Percentiles rank a stretch among this genome's conserved stretches.
These are phyloP conservation scores for Fusarium neocosmosporiellum DNA, from an alignment of 2,329 filamentous ascomycete genomes.

Conservation along the genomic window DNA sequence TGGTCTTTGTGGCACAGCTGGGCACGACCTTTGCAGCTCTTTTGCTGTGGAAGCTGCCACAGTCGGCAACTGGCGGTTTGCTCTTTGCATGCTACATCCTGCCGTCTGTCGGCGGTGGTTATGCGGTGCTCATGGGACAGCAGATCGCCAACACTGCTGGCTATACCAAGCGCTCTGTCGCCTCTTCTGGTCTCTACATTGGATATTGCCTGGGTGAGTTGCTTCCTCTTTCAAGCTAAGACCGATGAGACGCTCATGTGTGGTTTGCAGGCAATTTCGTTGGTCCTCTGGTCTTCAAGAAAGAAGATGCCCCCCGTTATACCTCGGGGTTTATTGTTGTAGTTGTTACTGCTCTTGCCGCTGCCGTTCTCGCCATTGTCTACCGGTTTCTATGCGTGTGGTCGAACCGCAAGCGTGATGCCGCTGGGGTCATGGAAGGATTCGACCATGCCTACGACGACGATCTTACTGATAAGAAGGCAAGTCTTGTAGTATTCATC, in stretches of 20 bases:
- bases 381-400: constrained; percentile 58
- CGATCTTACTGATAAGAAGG: constrained; percentile 59
- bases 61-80: constrained; percentile 49
- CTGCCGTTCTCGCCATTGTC: constrained; percentile 50
- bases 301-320: constrained; percentile 53
- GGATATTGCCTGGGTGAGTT: constrained; percentile 60
- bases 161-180: constrained; percentile 62
- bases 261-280: constrained; percentile 51
- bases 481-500: neutral
- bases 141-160: constrained; percentile 63
- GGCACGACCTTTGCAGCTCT: constrained; percentile 51
- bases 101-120: constrained; percentile 56
- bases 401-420: constrained; percentile 57
- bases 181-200: constrained; percentile 61
- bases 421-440: constrained; percentile 55
- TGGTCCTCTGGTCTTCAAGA: constrained; percentile 55
- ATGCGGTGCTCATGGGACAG: constrained; percentile 56
- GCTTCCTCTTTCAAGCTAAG: neutral
- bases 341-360: constrained; percentile 46
- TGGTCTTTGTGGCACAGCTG: constrained; percentile 53
- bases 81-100: constrained; percentile 63
- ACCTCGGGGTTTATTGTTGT: constrained; percentile 53
- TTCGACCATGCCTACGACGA: constrained; percentile 65
- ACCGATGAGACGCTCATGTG: neutral
- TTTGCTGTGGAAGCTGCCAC: constrained; percentile 30